Evolutionary conservation across 225 moss, liverwort and hornwort species (phyloP), one percentile per base, ranked within the genome.

Genomic region (Takakia lepidozioides): DNA sequence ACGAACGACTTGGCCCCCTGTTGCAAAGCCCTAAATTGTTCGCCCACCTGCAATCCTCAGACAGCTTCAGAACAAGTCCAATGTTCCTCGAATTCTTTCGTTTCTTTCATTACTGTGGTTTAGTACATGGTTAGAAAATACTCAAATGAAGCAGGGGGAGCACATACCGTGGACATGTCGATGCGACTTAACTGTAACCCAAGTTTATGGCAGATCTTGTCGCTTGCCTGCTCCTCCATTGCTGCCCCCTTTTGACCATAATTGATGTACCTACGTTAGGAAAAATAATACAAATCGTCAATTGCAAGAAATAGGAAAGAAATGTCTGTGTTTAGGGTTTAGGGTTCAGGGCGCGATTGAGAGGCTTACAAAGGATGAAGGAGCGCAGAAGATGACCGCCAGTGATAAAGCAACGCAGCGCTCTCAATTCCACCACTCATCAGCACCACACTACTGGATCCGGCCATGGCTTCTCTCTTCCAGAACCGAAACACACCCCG

Each of bases 351-450:
- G 19, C 4, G 30, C 15, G 49, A 22, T 10, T 2, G 1, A 24
- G 19, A 46, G 23, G n/a, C 73, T 68, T 43, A 80, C 83, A 84
- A 39, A 15, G 83, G 79, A 51, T 72, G 67, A 55, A 80, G 69
- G 49, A 69, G 65, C 9, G 65, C 43, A 11, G 63, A 39, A 22
- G 68, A 71, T 18, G 58, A 75, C 25, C 69, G 57, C 75, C 79
- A 84, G 3, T 75, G 72, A 59, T 72, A 84, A n/a, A 84, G 59
- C 54, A 84, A 55, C 47, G 61, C 69, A 4, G 83, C 80, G 51
- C 83, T 84, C 66, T 84, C 83, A 16, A 84, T 69, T 19, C 79
- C 83, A 14, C 80, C 83, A 22, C 83, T 84, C 61, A 69, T 80
- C 27, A 84, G 60, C 55, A 80, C 69, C 49, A 76, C 79, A 38